A percentile compares a stretch with the other conserved stretches of the same genome.
Evolutionary conservation across 2,329 filamentous ascomycete genomes (phyloP).

Genomic region (Nothopassalora personata): DNA sequence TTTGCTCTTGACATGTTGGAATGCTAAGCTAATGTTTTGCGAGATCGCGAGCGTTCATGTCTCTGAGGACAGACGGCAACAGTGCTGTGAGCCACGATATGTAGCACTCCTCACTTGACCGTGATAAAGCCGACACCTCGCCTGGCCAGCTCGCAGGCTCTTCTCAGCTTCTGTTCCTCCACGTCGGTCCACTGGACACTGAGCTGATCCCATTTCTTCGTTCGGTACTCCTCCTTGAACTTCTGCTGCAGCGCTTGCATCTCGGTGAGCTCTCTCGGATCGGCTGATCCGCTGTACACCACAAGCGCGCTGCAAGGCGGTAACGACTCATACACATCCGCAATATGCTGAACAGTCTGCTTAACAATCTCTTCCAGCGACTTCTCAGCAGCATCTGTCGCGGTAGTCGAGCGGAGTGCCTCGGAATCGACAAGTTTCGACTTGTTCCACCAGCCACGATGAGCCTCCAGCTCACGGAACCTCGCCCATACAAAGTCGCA

Average conservation of each 20-base stretch:
- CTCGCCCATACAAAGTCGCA: constrained; percentile 61
- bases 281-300: constrained; percentile 60
- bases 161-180: constrained; percentile 56
- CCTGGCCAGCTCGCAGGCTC: constrained; percentile 52
- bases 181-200: constrained; percentile 60
- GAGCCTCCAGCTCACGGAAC: constrained; percentile 55
- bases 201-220: constrained; percentile 59
- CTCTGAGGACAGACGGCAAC: not conserved
- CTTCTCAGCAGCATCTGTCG: constrained; percentile 7
- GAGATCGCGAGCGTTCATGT: not conserved
- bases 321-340: constrained; percentile 50
- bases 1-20: not conserved
- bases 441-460: constrained; percentile 56
- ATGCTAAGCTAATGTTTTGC: not conserved
- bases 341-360: constrained; percentile 48
- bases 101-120: constrained; percentile 45
- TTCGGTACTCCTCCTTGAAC: constrained; percentile 53
- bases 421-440: constrained; percentile 39
- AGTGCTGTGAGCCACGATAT: not conserved
- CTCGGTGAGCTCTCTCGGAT: constrained; percentile 53
- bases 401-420: constrained; percentile 29
- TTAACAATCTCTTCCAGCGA: constrained; percentile 44
- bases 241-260: constrained; percentile 53
- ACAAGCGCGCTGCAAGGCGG: constrained; percentile 57
- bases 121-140: constrained; percentile 55